phyloP scores from a whole-genome alignment of 148 eudicot species.

The Rhododendron griersonianum region DNA sequence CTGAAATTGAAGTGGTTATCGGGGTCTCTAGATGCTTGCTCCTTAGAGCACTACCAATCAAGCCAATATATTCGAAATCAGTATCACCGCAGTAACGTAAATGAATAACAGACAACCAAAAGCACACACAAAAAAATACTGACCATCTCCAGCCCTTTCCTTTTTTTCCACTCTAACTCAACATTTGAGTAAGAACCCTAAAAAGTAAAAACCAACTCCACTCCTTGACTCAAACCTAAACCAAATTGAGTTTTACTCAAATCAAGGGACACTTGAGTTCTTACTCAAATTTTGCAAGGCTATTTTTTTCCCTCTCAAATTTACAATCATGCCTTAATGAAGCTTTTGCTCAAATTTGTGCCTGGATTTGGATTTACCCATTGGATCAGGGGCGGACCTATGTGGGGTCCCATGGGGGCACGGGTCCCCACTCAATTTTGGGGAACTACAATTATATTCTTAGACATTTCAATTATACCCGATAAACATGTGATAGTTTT shows the following conservation, averaged over 20 bases:
- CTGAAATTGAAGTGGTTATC: constrained; percentile 89
- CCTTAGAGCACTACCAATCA: constrained; percentile 41
- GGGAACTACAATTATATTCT: no score
- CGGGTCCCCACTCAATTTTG: no score
- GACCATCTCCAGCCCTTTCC: not conserved
- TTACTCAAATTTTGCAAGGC: no score
- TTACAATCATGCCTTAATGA: no score
- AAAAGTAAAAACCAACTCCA: not conserved
- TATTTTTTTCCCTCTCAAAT: not conserved
- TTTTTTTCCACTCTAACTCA: not conserved
- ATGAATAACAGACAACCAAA: not conserved
- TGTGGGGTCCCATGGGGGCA: no score
- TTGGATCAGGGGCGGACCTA: no score
- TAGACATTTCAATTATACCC: no score
- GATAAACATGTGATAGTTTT: no score
- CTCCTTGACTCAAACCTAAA: not conserved
- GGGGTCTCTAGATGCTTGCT: constrained; percentile 86
- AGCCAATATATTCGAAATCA: not conserved
- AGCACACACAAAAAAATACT: not conserved
- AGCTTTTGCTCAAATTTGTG: not conserved
- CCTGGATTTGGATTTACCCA: not conserved
- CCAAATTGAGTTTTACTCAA: no score
- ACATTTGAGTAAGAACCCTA: not conserved
- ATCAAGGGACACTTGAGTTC: no score
- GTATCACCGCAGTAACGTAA: not conserved